Conservation (phyloP, 2,329 filamentous ascomycete species). For the Zasmidium angulare region DNA sequence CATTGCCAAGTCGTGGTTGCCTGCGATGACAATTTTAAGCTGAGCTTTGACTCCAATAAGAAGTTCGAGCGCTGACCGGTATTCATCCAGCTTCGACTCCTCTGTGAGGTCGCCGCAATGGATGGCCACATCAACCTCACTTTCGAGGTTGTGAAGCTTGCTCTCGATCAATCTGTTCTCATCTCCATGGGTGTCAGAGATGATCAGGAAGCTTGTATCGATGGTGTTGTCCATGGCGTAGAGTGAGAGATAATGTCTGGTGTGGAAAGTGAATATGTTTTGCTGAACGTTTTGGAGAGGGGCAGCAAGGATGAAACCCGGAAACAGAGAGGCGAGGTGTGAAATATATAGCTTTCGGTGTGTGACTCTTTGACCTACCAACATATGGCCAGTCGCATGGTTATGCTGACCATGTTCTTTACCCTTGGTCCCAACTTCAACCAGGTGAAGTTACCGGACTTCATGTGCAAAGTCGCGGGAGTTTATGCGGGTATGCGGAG, state of each 20-base stretch:
- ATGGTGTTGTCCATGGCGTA: not conserved
- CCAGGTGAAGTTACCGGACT: no score
- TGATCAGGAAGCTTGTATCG: slow-evolving; percentile 42
- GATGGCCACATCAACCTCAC: slow-evolving; percentile 57
- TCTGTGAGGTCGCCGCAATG: slow-evolving; percentile 62
- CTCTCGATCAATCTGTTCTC: not conserved
- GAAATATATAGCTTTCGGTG: no score
- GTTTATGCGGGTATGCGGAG: no score
- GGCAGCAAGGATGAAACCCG: no score
- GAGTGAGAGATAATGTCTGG: not conserved
- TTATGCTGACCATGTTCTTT: no score
- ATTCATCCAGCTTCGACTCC: slow-evolving; percentile 49
- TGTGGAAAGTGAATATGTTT: not conserved
- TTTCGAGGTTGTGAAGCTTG: slow-evolving; percentile 23
- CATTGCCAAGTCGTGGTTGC: slow-evolving; percentile 63
- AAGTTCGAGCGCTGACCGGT: slow-evolving; percentile 48
- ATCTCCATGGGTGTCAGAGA: slow-evolving; percentile 45
- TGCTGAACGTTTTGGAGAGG: not conserved
- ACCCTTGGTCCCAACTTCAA: no score
- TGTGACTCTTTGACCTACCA: no score
- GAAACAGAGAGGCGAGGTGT: no score
- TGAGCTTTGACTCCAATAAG: slow-evolving; percentile 51
- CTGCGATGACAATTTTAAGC: slow-evolving; percentile 62
- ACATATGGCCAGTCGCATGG: no score
- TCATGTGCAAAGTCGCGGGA: no score